Evolutionary conservation across 1,284 basidiomycete species (phyloP), one percentile per base, ranked within the genome.

Genomic region (Sporisorium sorghi): DNA sequence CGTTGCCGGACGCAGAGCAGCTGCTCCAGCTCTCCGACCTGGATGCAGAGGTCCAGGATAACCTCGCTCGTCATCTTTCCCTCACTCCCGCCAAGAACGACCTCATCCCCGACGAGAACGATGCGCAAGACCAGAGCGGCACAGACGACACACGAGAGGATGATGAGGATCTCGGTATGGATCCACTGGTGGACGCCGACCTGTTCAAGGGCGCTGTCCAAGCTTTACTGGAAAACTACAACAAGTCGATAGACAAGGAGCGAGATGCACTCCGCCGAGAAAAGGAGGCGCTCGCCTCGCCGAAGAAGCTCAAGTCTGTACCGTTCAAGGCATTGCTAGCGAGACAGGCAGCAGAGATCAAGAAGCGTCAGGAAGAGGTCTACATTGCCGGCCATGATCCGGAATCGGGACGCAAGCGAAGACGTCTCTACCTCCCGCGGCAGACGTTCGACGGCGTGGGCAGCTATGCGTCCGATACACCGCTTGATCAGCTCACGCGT

Each of bases 221-320:
- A 39, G 80, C 82, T 3, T 58, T 84, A 42, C 64, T 84, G 24
- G 75, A 81, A 26, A 80, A 79, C 60, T 83, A 82, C 65, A 78
- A 73, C 49, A 67, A 75, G 40, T 52, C 65, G 3, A 72, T 82
- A 24, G 71, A 76, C 44, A 77, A 71, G 30, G 77, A 79, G 40
- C 55, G 69, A 4, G 80, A 80, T 30, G 58, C 64, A 0, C 58
- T 70, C 1, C 62, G 61, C n/a, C 58, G 57, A 28, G 75, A 79
- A 42, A 52, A 42, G 11, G 58, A 71, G n/a, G 53, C 69, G 9
- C 55, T 69, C 2, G 5, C 40, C 0, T 32, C 64, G 5, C 73
- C 80, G 4, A 74, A 68, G 37, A 69, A 57, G 43, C 53, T 81
- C 64, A 82, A 81, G 48, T 57, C 69, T 5, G 68, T 81, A 0